Evolutionary conservation across 805 yeast species (phyloP).

Genomic region (Candida tallmaniae): DNA sequence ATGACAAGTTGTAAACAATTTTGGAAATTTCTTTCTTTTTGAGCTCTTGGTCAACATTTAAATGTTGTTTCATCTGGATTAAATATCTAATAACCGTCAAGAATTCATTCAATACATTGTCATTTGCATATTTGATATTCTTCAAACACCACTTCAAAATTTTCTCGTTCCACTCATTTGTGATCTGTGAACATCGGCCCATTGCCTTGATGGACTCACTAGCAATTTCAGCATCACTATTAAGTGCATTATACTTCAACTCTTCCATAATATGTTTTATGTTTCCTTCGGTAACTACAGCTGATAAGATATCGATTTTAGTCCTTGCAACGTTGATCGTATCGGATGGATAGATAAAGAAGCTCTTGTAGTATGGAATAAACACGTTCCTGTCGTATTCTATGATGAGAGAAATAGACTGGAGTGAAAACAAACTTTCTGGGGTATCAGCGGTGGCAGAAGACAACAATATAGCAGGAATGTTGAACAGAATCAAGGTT

Average conservation of each 20-base stretch:
- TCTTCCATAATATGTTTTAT: constrained; percentile 53
- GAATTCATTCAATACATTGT: constrained; percentile 52
- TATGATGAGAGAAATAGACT: constrained; percentile 41
- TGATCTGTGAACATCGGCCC: constrained; percentile 52
- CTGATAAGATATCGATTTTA: constrained; percentile 60
- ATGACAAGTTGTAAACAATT: constrained; percentile 49
- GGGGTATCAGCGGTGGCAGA: constrained; percentile 27
- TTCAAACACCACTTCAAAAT: constrained; percentile 62
- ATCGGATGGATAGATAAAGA: constrained; percentile 59
- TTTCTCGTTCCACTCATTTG: constrained; percentile 44
- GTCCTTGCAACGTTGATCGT: constrained; percentile 35
- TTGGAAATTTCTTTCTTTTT: constrained; percentile 40
- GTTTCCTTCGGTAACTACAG: constrained; percentile 51
- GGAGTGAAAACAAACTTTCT: constrained; percentile 34
- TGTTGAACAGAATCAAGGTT: constrained; percentile 42
- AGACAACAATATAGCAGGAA: constrained; percentile 50
- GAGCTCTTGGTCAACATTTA: constrained; percentile 7
- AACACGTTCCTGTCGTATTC: constrained; percentile 27
- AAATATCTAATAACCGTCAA: constrained; percentile 69
- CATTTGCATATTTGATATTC: constrained; percentile 35
- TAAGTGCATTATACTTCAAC: constrained; percentile 47
- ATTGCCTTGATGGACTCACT: constrained; percentile 56
- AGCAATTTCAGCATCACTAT: constrained; percentile 18
- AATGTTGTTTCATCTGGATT: constrained; percentile 51
- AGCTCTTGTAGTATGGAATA: constrained; percentile 35